These are phyloP conservation scores for Capronia americana DNA, from an alignment of 2,329 filamentous ascomycete species.

Conservation along the genomic window DNA sequence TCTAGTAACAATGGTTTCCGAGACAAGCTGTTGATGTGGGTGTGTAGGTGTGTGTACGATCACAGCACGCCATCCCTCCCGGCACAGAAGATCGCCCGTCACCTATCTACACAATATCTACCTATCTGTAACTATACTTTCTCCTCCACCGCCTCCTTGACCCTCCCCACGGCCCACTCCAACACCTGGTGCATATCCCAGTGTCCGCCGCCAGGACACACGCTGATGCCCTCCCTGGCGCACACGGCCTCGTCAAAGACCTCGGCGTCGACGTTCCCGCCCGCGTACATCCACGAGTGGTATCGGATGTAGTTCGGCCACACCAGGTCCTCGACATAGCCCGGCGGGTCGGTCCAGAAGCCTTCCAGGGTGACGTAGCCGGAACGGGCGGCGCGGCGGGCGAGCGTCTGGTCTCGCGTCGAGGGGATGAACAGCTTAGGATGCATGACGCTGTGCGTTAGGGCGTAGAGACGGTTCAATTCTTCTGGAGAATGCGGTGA, in stretches of 20 bases:
- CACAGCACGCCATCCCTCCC: too few relatives aligned
- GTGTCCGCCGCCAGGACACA: slow-evolving; percentile 55
- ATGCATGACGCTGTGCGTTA: slow-evolving; percentile 63
- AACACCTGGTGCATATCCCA: slow-evolving; percentile 67
- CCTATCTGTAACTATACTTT: neutral
- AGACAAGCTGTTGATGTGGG: too few relatives aligned
- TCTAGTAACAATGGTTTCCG: neutral
- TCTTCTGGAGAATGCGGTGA: slow-evolving; percentile 7
- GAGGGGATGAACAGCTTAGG: slow-evolving; percentile 79
- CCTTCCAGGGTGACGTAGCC: slow-evolving; percentile 67
- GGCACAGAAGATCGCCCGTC: neutral
- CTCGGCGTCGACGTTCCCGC: slow-evolving; percentile 52
- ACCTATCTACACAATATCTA: neutral
- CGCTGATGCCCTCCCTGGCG: slow-evolving; percentile 40
- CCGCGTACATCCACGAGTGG: slow-evolving; percentile 70
- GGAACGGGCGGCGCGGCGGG: slow-evolving; percentile 49
- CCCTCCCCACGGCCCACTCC: slow-evolving; percentile 70
- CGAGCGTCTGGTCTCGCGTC: slow-evolving; percentile 59
- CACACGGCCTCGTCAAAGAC: slow-evolving; percentile 26
- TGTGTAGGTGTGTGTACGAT: too few relatives aligned
- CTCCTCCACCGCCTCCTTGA: slow-evolving; percentile 55
- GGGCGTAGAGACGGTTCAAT: slow-evolving; percentile 23
- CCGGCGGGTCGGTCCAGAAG: slow-evolving; percentile 94
- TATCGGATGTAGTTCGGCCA: slow-evolving; percentile 92
- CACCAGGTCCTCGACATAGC: slow-evolving; percentile 91